Evolutionary conservation across 148 eudicot species (phyloP), one percentile per base, ranked within the genome.

Genomic region (Agrostemma githago): DNA sequence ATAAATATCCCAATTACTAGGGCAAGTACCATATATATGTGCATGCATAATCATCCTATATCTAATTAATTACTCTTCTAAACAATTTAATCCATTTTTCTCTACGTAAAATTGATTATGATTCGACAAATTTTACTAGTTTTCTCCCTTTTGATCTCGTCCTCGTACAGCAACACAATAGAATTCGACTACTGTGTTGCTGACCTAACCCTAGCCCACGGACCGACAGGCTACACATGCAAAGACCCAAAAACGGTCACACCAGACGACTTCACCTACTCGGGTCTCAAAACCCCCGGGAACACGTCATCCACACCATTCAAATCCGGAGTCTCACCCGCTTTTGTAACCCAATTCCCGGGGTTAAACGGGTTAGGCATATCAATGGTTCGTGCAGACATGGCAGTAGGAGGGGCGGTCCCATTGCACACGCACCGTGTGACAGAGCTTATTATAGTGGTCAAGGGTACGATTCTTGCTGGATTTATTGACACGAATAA

Each of bases 401-500:
- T 59, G 17, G 75, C 37, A 5, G 75, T 72, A 5, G 67, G 67
- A 8, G 75, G 75, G 12, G 54, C 54, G 9, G 54, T 48, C 12
- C 54, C 54, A 11, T 10, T 48, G 12, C 54, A 48, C 12, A 10
- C 54, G 2, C 54, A 48, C 54, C 54, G 54, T 48, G 54, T 48
- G 14, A 8, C 54, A 0, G 54, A 72, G 15, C 66, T 60, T 51
- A 38, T 72, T 4, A 5, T 72, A 3, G 3, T 72, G 4, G 19
- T 60, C 0, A 66, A 72, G 43, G 75, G 75, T 17, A 72, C 66
- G 0, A 14, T 61, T 5, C 19, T 72, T 17, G 67, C 41, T 8
- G 75, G 75, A 2, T 72, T 72, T 10, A 72, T 72, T 4, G 54
- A 72, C 19, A 11, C 75, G 4, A 72, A 72, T 12, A 72, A 72